Evolutionary conservation across 2,329 filamentous ascomycete species (phyloP), one percentile per base, ranked within the genome.

Genomic region (Ceratocystis eucalypticola): DNA sequence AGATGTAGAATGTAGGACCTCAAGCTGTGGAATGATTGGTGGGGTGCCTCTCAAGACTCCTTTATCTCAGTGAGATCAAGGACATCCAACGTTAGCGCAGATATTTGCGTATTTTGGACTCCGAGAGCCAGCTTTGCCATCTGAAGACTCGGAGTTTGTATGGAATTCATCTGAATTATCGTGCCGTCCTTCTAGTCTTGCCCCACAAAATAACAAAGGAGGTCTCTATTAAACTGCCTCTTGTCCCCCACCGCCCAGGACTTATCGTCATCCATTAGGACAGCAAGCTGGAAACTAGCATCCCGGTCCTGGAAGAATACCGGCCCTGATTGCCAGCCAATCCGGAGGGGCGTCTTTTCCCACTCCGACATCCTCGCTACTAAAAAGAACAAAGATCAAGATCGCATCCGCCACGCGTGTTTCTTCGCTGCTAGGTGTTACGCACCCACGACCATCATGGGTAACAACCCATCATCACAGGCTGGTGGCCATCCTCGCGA

Each of bases 381-480:
- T 25, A 53, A 22, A 53, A 22, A n/a, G 22, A 57, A 3, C 53
- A 57, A 57, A 33, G 53, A n/a, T 7, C 53, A 57, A 20, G 17
- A 17, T 17, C 7, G 10, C 30, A n/a, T 28, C 30, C 25, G 28
- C 53, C n/a, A 33, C 48, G 20, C 12, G 28, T 5, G 1, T 57
- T 33, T n/a, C 25, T 33, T 17, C 15, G 5, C 12, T 30, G 25
- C 28, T n/a, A 57, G 17, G 30, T 12, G 6, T 57, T 17, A 17
- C 20, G 25, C 15, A 5, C 15, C 25, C 44, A 4, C 30, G 3
- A 28, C 10, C 44, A 46, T 12, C 61, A 63, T 63, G 61, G 61
- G 61, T 33, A 63, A 63, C 44, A 63, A 63, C 25, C 44, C 44
- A 41, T 63, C 61, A 30, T 48, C 61, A 12, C 61, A 46, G 44